Conservation (phyloP, 2,329 filamentous ascomycete genomes). For the Trichoderma citrinoviride region DNA sequence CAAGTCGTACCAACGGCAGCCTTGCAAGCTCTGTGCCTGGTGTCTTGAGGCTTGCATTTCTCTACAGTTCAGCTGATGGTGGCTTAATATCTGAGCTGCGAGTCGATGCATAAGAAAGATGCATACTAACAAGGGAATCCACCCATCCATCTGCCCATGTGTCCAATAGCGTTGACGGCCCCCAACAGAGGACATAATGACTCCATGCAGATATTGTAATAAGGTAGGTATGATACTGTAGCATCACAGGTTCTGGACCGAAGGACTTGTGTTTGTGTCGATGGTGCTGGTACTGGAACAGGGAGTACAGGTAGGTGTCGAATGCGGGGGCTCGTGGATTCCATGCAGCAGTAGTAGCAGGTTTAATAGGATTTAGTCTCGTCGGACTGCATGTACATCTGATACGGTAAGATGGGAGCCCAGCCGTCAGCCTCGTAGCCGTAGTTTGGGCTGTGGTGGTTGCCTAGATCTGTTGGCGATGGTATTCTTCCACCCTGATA, state of each 20-base stretch:
- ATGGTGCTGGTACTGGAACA: too few species aligned
- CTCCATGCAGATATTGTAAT: background rate
- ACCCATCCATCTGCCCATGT: background rate
- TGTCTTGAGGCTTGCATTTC: background rate
- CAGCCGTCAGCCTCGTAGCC: background rate
- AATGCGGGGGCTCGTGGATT: background rate
- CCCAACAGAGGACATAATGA: background rate
- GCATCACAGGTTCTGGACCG: background rate
- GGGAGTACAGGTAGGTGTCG: background rate
- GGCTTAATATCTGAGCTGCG: background rate
- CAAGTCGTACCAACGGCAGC: background rate
- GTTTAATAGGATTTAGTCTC: background rate
- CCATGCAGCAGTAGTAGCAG: background rate
- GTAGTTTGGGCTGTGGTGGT: background rate
- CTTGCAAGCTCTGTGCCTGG: background rate
- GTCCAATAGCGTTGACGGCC: conserved; percentile 8
- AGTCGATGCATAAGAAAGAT: background rate
- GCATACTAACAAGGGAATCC: background rate
- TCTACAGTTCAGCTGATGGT: background rate
- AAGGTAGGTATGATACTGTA: background rate
- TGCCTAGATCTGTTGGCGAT: background rate
- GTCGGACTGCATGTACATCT: background rate
- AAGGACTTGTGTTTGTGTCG: background rate
- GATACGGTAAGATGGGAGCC: background rate
- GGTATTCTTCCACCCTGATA: background rate